Evolutionary conservation across 148 eudicot genomes (phyloP), one percentile per base, ranked within the genome.

Genomic region (Nyssa sinensis): DNA sequence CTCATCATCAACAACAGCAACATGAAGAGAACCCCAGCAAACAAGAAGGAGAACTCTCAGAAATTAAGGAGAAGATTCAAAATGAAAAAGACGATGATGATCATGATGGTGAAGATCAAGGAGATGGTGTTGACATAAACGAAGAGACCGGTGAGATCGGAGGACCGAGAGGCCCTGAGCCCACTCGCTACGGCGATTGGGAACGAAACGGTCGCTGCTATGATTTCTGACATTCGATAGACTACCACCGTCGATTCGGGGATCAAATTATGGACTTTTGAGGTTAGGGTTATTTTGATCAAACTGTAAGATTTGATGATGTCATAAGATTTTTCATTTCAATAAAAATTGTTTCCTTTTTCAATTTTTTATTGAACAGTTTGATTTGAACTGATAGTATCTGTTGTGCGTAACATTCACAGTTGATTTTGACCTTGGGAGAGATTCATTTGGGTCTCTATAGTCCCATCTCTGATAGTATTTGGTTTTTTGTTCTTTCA

Each of bases 121-220:
- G 32, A 7, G 88, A 70, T 35, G 79, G 71, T 11, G 80, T 76
- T 19, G 88, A 82, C 37, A 53, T 89, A 25, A 94, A 94, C 25
- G 76, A 90, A 71, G 73, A 69, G n/a, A 94, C 97, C 9, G 98
- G 98, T 7, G 98, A 94, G 79, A 67, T 94, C 71, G 98, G 98
- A 2, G 98, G 98, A 12, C 98, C 98, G 0, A 80, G 82, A 72
- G 98, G 98, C 0, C 98, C 97, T 67, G 98, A 94, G 74, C 98
- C 98, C 3, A 94, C 98, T 58, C 88, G 98, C 0, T 94, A 84
- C 55, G 98, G 97, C 17, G 98, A 94, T 78, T 94, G 97, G 98
- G 98, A 94, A 69, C 81, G 78, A 11, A 86, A 84, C 31, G 98
- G 98, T 1, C 91, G 98, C 1, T 94, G 98, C 88, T 90, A 73